Percentiles rank a stretch among this genome's conserved stretches.
These are phyloP conservation scores for Anisogramma anomala DNA, from an alignment of 2,329 filamentous ascomycete genomes.

Conservation along the genomic window DNA sequence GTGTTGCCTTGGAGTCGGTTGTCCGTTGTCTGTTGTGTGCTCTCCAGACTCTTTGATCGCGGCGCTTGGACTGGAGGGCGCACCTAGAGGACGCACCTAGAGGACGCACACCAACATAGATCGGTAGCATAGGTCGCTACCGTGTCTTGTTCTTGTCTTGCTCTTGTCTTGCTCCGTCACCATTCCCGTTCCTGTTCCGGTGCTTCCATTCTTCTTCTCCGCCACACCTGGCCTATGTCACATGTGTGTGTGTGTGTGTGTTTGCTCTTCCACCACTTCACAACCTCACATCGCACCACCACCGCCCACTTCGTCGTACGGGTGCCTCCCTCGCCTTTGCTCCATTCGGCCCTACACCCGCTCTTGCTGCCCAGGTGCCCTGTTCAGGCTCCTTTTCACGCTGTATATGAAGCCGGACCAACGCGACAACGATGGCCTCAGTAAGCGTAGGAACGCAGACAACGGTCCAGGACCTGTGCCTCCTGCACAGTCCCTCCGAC, in stretches of 20 bases:
- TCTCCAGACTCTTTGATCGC: too few species aligned
- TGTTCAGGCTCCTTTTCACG: neutral
- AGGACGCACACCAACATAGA: too few species aligned
- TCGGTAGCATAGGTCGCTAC: too few species aligned
- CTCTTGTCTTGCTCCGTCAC: neutral
- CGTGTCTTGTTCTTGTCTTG: slow-evolving; percentile 1
- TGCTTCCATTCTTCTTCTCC: neutral
- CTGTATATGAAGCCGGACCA: neutral
- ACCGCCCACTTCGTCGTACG: neutral
- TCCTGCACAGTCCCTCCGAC: neutral
- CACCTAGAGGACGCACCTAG: too few species aligned
- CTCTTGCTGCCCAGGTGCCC: neutral
- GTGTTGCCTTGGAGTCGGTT: too few species aligned
- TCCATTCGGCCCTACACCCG: neutral
- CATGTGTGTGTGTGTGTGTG: neutral
- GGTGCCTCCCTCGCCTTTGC: neutral
- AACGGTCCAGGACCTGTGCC: slow-evolving; percentile 8
- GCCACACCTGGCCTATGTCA: neutral
- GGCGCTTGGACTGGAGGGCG: too few species aligned
- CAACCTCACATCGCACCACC: neutral
- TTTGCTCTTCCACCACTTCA: neutral
- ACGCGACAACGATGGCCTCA: slow-evolving; percentile 7
- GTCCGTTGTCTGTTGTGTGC: too few species aligned
- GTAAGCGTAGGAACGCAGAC: slow-evolving; percentile 13
- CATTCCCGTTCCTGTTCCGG: neutral